Conservation (phyloP, 1,284 basidiomycete species). For the Polyporus tsugae region DNA sequence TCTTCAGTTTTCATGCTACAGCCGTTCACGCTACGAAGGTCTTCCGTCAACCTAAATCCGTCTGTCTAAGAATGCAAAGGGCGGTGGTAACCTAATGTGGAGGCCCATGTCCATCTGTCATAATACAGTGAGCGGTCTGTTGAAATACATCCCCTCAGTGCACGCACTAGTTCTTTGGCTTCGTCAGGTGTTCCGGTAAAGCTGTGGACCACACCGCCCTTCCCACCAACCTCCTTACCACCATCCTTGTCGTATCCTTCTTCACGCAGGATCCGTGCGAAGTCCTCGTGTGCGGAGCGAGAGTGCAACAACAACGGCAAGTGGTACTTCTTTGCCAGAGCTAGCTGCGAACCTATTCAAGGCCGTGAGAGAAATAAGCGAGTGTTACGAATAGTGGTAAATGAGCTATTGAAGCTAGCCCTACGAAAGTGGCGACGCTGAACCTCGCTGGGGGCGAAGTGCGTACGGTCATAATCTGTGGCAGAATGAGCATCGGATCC, state of each 20-base stretch:
- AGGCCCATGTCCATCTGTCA: constrained; percentile 77
- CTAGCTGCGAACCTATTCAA: constrained; percentile 57
- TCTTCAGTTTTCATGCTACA: constrained; percentile 86
- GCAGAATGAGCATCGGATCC: constrained; percentile 8
- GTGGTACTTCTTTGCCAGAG: constrained; percentile 74
- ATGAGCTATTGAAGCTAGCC: constrained; percentile 28
- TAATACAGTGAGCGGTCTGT: constrained; percentile 16
- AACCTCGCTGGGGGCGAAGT: constrained; percentile 70
- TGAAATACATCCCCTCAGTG: neutral
- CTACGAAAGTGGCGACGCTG: constrained; percentile 77
- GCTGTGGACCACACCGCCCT: constrained; percentile 86
- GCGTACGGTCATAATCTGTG: constrained; percentile 85
- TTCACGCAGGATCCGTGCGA: constrained; percentile 72
- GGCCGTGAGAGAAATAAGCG: neutral
- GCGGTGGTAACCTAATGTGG: constrained; percentile 58
- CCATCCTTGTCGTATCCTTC: constrained; percentile 71
- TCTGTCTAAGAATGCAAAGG: neutral
- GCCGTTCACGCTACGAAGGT: constrained; percentile 69
- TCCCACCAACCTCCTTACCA: constrained; percentile 60
- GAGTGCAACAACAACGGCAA: constrained; percentile 91
- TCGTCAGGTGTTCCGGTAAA: constrained; percentile 83
- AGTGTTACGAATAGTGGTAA: neutral
- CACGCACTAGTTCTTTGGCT: constrained; percentile 72
- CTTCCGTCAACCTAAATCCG: neutral
- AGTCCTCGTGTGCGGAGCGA: constrained; percentile 77